Evolutionary conservation across 2,329 filamentous ascomycete species (phyloP).

Genomic region (Mycogone perniciosa): DNA sequence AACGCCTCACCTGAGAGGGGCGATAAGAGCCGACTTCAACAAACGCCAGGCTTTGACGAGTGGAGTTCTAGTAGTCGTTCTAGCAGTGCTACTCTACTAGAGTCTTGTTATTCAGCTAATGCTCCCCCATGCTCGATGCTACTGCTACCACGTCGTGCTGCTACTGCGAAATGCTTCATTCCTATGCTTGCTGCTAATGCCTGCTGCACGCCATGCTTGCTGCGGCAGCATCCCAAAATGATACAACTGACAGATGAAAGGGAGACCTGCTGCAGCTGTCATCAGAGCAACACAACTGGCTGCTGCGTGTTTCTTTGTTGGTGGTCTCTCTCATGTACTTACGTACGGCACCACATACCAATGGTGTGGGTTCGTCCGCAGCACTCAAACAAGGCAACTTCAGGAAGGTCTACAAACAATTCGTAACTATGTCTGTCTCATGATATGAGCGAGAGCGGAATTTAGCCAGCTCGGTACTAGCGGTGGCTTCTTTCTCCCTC

Average conservation of each 20-base stretch:
- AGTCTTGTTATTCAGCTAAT: too few species aligned
- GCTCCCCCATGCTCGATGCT: too few species aligned
- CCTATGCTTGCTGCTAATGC: not conserved
- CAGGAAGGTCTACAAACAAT: too few species aligned
- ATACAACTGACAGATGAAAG: slow-evolving; percentile 4
- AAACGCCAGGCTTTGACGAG: not conserved
- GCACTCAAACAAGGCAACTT: too few species aligned
- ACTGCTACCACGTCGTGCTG: too few species aligned
- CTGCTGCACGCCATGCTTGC: slow-evolving; percentile 7
- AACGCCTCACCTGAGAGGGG: slow-evolving; percentile 12
- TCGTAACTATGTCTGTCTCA: too few species aligned
- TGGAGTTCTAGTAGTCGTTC: not conserved
- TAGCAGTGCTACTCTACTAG: too few species aligned
- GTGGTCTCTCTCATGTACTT: not conserved
- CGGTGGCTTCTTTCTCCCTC: too few species aligned
- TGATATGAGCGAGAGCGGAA: too few species aligned
- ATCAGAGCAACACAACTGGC: slow-evolving; percentile 1
- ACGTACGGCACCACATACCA: too few species aligned
- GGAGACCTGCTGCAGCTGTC: not conserved
- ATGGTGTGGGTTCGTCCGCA: too few species aligned
- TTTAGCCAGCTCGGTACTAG: too few species aligned
- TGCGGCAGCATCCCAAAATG: slow-evolving; percentile 1
- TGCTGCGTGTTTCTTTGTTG: not conserved
- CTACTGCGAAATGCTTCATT: not conserved
- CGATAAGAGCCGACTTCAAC: slow-evolving; percentile 7